These are phyloP conservation scores for Crinitomyces ghanaensis DNA, from an alignment of 805 yeast genomes.

Conservation along the genomic window DNA sequence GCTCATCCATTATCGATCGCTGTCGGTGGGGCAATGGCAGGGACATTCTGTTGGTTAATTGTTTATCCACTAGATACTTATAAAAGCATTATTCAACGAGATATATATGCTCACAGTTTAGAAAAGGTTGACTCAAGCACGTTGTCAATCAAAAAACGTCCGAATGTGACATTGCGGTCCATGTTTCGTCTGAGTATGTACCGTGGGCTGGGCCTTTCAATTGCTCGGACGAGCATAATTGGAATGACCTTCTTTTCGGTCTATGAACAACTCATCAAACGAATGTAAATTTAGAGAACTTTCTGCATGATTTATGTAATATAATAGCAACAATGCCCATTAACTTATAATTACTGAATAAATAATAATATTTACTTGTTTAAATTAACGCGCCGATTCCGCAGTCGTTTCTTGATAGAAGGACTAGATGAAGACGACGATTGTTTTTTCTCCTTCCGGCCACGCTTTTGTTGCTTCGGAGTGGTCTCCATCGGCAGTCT, in stretches of 20 bases:
- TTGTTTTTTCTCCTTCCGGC: too few relatives aligned
- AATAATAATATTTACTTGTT: too few relatives aligned
- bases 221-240: conserved; percentile 57
- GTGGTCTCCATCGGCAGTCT: too few relatives aligned
- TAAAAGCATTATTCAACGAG: conserved; percentile 65
- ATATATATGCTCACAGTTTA: conserved; percentile 57
- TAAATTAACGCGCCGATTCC: too few relatives aligned
- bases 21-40: conserved; percentile 70
- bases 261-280: conserved; percentile 46
- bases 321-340: too few relatives aligned
- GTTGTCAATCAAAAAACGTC: conserved; percentile 29
- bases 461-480: too few relatives aligned
- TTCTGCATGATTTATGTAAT: too few relatives aligned
- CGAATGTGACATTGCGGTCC: conserved; percentile 20
- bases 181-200: conserved; percentile 45
- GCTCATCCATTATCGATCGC: conserved; percentile 38
- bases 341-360: too few relatives aligned
- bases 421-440: too few relatives aligned
- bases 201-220: conserved; percentile 67
- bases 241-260: conserved; percentile 67
- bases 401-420: too few relatives aligned
- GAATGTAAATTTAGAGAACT: too few relatives aligned
- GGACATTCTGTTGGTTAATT: conserved; percentile 60
- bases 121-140: background rate
- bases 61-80: conserved; percentile 76